A percentile compares a stretch with the other conserved stretches of the same genome.
Conservation (phyloP, 805 yeast genomes). For the Saccharomycopsis oosterbeekiorum region DNA sequence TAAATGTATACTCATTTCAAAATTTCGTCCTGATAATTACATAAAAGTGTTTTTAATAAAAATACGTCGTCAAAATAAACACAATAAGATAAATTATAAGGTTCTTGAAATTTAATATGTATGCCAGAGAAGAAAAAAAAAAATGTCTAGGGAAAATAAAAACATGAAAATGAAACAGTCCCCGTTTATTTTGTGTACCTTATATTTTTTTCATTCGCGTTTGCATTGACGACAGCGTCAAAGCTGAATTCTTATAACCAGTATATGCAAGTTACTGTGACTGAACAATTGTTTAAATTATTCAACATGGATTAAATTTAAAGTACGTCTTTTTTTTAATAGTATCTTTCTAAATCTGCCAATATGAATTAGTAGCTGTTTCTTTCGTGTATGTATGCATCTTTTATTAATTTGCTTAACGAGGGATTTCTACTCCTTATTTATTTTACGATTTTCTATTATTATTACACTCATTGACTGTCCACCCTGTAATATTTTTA, state of each 20-base stretch:
- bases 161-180: background rate
- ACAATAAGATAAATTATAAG: too few species aligned
- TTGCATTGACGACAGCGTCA: conserved; percentile 2
- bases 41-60: too few species aligned
- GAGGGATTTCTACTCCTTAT: background rate
- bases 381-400: background rate
- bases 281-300: background rate
- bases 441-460: too few species aligned
- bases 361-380: too few species aligned
- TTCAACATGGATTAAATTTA: background rate
- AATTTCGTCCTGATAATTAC: too few species aligned
- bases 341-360: too few species aligned
- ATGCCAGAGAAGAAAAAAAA: background rate
- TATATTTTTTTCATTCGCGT: background rate
- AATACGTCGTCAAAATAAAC: background rate
- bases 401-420: background rate
- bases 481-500: background rate
- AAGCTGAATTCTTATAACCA: background rate
- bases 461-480: background rate
- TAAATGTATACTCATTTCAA: too few species aligned
- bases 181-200: background rate
- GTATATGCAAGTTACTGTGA: background rate
- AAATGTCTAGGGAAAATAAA: background rate
- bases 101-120: background rate
- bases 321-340: background rate